Percentiles rank a stretch among this genome's conserved stretches.
These are phyloP conservation scores for Encephalitozoon cuniculi DNA, from an alignment of 371 early-diverging fungal genomes.

Conservation along the genomic window DNA sequence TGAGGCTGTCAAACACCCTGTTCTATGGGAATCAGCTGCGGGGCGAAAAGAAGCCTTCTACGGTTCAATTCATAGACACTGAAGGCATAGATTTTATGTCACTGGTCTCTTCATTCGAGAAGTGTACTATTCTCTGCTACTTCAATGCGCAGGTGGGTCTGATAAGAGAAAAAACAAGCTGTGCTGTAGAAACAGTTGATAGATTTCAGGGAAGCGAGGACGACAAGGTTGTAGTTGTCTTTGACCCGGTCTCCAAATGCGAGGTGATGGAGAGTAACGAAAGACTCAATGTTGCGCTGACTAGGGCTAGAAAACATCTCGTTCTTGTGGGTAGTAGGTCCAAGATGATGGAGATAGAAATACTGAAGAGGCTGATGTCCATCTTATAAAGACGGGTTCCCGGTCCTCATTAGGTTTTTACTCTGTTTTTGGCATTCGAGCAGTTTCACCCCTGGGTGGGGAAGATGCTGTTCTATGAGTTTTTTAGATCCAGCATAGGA, in stretches of 20 bases:
- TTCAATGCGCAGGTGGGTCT: conserved; percentile 70
- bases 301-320: conserved; percentile 78
- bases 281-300: conserved; percentile 89
- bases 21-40: conserved; percentile 70
- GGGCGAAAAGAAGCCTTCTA: conserved; percentile 60
- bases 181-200: conserved; percentile 52
- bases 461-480: conserved; percentile 85
- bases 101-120: conserved; percentile 64
- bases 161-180: conserved; percentile 62
- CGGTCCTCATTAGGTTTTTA: not conserved
- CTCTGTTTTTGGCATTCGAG: not conserved
- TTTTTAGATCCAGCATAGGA: conserved; percentile 92
- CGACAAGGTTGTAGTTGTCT: conserved; percentile 54
- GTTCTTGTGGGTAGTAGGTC: conserved; percentile 59
- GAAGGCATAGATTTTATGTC: not conserved
- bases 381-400: not conserved
- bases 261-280: conserved; percentile 78
- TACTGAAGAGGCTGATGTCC: conserved; percentile 22
- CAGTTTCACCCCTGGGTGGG: not conserved
- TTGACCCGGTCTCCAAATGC: conserved; percentile 59
- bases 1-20: conserved; percentile 73
- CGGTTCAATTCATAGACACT: conserved; percentile 46
- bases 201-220: conserved; percentile 61
- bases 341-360: conserved; percentile 25
- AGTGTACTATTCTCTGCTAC: conserved; percentile 73